These are phyloP conservation scores for Cercophora samala DNA, from an alignment of 495 filamentous ascomycete genomes.

Conservation along the genomic window DNA sequence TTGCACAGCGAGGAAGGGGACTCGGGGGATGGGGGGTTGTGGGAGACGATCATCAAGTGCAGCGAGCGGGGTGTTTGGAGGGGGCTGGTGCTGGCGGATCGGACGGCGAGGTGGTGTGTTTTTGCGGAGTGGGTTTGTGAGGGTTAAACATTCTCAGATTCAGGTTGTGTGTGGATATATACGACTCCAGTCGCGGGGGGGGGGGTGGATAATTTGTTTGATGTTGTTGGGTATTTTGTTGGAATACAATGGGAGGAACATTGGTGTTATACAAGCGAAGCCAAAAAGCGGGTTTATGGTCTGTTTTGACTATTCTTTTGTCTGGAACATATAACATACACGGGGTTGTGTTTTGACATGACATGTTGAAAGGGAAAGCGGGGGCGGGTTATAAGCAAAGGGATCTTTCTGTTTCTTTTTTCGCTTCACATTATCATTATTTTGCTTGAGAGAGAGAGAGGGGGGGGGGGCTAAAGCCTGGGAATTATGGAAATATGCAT, in stretches of 20 bases:
- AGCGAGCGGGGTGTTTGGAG: slow-evolving; percentile 89
- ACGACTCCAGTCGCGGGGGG: neutral
- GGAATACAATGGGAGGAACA: neutral
- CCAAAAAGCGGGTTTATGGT: neutral
- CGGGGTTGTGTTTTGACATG: neutral
- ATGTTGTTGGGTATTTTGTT: neutral
- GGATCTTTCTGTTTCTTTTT: neutral
- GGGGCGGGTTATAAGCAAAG: neutral
- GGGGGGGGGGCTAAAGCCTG: neutral
- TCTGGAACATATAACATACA: neutral
- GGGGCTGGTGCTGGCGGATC: slow-evolving; percentile 88
- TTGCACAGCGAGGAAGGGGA: slow-evolving; percentile 46
- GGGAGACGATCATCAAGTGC: slow-evolving; percentile 98
- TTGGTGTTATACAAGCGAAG: neutral
- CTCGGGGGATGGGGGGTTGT: slow-evolving; percentile 71
- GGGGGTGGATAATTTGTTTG: neutral
- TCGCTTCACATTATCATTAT: neutral
- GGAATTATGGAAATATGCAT: neutral
- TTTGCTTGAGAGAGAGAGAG: neutral
- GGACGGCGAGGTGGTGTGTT: slow-evolving; percentile 95
- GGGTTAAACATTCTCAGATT: slow-evolving; percentile 15
- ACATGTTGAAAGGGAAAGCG: no score
- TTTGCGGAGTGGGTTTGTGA: slow-evolving; percentile 90
- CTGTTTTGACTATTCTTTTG: neutral
- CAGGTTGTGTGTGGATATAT: no score